A percentile compares a stretch with the other conserved stretches of the same genome.
phyloP scores from a whole-genome alignment of 2,329 filamentous ascomycete genomes.

The Xylaria sp. region DNA sequence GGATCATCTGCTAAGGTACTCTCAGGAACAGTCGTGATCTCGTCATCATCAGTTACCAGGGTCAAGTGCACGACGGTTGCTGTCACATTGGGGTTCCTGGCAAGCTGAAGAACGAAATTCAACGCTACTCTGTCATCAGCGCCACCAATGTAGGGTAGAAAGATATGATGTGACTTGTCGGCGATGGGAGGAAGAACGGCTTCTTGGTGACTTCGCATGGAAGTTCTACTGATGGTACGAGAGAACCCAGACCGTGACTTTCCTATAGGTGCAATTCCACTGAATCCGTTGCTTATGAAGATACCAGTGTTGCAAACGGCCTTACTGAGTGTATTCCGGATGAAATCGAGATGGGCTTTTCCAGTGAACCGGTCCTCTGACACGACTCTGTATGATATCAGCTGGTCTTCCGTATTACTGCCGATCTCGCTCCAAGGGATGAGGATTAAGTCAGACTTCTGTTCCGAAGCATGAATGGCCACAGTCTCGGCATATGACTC shows the following conservation, averaged over 20 bases:
- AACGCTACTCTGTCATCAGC: constrained; percentile 84
- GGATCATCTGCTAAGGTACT: constrained; percentile 37
- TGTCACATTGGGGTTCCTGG: constrained; percentile 80
- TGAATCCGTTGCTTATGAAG: constrained; percentile 75
- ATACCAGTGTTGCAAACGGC: constrained; percentile 77
- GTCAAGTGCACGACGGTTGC: constrained; percentile 77
- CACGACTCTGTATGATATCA: constrained; percentile 55
- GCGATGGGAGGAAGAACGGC: constrained; percentile 67
- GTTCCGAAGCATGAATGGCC: constrained; percentile 74
- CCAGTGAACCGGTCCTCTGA: constrained; percentile 70
- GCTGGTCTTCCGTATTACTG: constrained; percentile 73
- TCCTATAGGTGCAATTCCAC: constrained; percentile 52
- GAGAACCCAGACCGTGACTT: constrained; percentile 53
- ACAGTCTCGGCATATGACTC: constrained; percentile 83
- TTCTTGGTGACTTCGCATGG: constrained; percentile 69
- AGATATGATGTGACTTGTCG: constrained; percentile 82
- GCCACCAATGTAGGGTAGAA: constrained; percentile 88
- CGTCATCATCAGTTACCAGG: constrained; percentile 46
- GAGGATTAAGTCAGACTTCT: constrained; percentile 78
- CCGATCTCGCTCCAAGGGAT: constrained; percentile 92
- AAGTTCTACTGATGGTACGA: constrained; percentile 66
- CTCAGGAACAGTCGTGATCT: constrained; percentile 41
- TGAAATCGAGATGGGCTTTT: constrained; percentile 76
- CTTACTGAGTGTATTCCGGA: constrained; percentile 72
- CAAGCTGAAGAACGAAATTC: constrained; percentile 84